These are phyloP conservation scores for Aureobasidium leucospermi DNA, from an alignment of 2,329 filamentous ascomycete species.

Conservation along the genomic window DNA sequence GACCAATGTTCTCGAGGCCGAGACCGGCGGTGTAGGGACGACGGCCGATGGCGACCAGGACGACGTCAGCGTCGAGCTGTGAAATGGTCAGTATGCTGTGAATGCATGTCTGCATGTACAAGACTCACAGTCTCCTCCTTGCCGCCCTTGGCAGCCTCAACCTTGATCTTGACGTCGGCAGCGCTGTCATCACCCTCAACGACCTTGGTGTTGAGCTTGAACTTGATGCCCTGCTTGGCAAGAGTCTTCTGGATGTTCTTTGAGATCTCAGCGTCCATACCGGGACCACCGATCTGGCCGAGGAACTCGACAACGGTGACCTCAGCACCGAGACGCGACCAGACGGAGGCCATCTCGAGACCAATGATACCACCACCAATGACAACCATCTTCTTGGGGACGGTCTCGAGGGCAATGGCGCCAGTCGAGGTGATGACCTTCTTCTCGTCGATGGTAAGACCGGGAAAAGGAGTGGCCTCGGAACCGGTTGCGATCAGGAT, in stretches of 20 bases:
- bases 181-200: conserved; percentile 72
- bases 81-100: conserved; percentile 18
- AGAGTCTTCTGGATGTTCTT: conserved; percentile 90
- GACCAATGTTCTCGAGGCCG: conserved; percentile 85
- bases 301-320: conserved; percentile 98
- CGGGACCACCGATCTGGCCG: conserved; percentile 90
- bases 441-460: conserved; percentile 94
- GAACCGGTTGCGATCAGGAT: conserved; percentile 95
- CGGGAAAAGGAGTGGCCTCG: conserved; percentile 93
- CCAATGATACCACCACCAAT: conserved; percentile 98
- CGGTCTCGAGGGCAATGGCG: conserved; percentile 78
- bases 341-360: conserved; percentile 95
- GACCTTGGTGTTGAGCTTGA: conserved; percentile 97
- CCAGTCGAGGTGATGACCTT: conserved; percentile 94
- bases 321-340: conserved; percentile 87
- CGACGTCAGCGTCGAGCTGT: conserved; percentile 86
- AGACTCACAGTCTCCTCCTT: conserved; percentile 76
- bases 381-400: conserved; percentile 93
- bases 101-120: conserved; percentile 15
- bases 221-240: conserved; percentile 93
- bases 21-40: conserved; percentile 89
- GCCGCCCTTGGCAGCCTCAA: conserved; percentile 92
- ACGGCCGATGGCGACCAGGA: conserved; percentile 93
- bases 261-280: conserved; percentile 91
- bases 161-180: conserved; percentile 69